Evolutionary conservation across 2,329 filamentous ascomycete species (phyloP), one percentile per base, ranked within the genome.

Genomic region (Colletotrichum tofieldiae): DNA sequence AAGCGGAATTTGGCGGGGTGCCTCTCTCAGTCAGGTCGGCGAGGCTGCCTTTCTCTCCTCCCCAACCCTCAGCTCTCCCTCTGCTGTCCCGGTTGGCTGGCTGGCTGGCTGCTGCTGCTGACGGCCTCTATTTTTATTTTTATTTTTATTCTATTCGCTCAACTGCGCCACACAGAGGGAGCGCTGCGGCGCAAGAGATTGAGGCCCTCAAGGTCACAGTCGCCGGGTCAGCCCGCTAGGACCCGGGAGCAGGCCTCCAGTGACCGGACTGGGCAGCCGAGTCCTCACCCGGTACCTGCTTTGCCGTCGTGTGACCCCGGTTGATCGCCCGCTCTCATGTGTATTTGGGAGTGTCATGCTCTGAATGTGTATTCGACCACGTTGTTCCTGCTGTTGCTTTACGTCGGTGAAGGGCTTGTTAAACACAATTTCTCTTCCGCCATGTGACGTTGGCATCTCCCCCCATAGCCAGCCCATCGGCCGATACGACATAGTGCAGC

Each of bases 211-310:
- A 65, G 49, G 37, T 60, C 43, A 16, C 35, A 58, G 35, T 58
- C 23, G 18, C 29, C 35, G 47, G 35, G 39, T 47, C 67, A 72
- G 45, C 45, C 65, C 32, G 47, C 37, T 56, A 45, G 39, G 61
- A 55, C 60, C 60, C 66, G 47, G 55, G 60, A 72, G 67, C 66
- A 37, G 67, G 67, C 41, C 71, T 73, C 60, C 67, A 12, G n/a
- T 16, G 5, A 39, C 9, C n/a, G 26, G 9, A 29, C 5, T 41
- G 23, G 9, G 54, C 52, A 12, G 59, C 12, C 32, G 43, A 23
- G 26, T 60, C 18, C 43, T 49, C 32, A 6, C 26, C 35, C 29
- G 41, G 58, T 37, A 49, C 14, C 16, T 37, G 41, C 43, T 9
- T 26, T 35, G 43, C 29, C 29, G 9, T 29, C 14, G 29, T 37